Evolutionary conservation across 305 asterid genomes (phyloP), one percentile per base, ranked within the genome.

Genomic region (Coffea humblotiana): DNA sequence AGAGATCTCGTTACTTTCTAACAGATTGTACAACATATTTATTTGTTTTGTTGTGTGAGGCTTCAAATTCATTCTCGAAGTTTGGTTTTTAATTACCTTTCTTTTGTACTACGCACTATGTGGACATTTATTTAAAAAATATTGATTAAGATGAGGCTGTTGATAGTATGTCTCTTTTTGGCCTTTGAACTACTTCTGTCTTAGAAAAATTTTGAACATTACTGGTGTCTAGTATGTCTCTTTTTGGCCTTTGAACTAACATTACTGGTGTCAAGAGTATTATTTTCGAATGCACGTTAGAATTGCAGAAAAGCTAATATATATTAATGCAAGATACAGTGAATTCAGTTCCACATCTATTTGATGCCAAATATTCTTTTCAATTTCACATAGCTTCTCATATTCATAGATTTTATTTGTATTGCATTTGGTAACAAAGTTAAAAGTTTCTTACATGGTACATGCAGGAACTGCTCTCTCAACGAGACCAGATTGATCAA

Each of bases 401-500:
- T 12, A 11, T 21, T 25, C 37, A 13, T 4, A 4, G 40, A 29
- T 11, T 9, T n/a, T 10, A 2, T 3, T 29, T 12, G 3, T 25
- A 27, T 25, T 13, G 37, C 43, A 13, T 14, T 27, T 4, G 18
- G 9, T 29, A 29, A 66, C 47, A 32, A 27, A 14, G 8, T 4
- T 43, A 16, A 8, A 25, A 65, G 21, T 74, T 23, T 71, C 12
- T 23, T 75, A 40, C 56, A 21, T 35, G 76, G 18, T 21, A 35
- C 10, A 74, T 23, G 72, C 86, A 87, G 92, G 89, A 83, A 11
- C 29, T 72, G 65, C 61, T 83, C 51, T 77, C 91, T 15, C 89
- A 80, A 73, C 81, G 68, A 68, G 91, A 86, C 61, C 90, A 83
- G 78, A n/a, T 89, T 13, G 87, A 87, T 65, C 80, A 87, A 79